Base-by-base conservation (phyloP, 805 yeast species). In the Candida tammaniensis region DNA sequence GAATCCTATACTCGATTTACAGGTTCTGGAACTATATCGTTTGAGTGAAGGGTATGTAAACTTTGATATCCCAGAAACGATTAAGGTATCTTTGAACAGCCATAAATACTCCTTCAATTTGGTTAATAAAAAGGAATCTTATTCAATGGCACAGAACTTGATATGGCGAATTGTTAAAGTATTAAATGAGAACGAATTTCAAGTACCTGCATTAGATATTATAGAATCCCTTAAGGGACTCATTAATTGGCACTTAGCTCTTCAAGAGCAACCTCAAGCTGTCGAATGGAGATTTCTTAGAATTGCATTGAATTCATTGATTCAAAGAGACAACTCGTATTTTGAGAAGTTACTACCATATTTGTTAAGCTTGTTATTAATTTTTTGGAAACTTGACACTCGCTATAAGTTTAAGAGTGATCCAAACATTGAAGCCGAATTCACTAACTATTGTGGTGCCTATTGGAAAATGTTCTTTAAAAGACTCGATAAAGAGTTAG, bases 191-290 rank as follows among this genome's bases (percentile, higher is more conserved):
- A 18, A 18, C 1, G 10, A 5, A 3, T 9, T 24, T 18, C 21
- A 22, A 13, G 2, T 17, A 6, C n/a, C 31, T 3, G 27, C 21
- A 3, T 24, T 35, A 1, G 55, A 51, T n/a, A 22, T 54, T 4
- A 47, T 48, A 15, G 32, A 38, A 1, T 49, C 57, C 2, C 24
- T 61, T 2, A 43, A 43, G 18, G 43, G 42, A 0, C 25, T 65
- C 7, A 41, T 61, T 4, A 44, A 49, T 24, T 66, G 71, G 71
- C 31, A 41, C 20, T 44, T 66, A 15, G 55, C 60, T 11, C 16
- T 54, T 3, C 68, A 64, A 28, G 54, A 55, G 24, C 31, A 42
- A 5, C 57, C 63, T 2, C 15, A 44, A 4, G 41, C 30, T 3
- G 8, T 12, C 9, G 43, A 34, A 26, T 34, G 40, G 43, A 39